These are phyloP conservation scores for Zymoseptoria tritici DNA, from an alignment of 2,329 filamentous ascomycete species.

Conservation along the genomic window DNA sequence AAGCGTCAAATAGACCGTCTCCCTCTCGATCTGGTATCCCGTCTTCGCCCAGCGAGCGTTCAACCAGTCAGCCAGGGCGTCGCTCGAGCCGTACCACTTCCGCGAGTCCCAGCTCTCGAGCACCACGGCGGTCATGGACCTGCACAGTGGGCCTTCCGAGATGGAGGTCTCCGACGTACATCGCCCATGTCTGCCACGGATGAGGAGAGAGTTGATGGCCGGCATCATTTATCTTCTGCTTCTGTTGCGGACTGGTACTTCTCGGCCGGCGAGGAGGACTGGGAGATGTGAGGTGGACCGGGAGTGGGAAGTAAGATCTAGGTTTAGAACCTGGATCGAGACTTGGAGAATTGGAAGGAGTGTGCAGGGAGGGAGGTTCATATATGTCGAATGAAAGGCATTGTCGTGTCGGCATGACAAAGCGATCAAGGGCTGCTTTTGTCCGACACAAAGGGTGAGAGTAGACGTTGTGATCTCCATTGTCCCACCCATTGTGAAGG, in stretches of 20 bases:
- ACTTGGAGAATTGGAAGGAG: background rate
- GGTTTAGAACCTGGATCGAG: background rate
- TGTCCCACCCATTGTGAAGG: background rate
- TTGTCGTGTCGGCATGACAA: background rate
- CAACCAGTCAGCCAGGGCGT: slow-evolving; percentile 23
- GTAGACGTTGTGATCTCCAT: background rate
- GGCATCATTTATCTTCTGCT: background rate
- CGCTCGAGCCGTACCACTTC: slow-evolving; percentile 17
- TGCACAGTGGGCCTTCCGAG: slow-evolving; percentile 9
- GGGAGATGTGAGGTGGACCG: background rate
- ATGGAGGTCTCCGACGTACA: slow-evolving; percentile 5
- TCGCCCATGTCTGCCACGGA: background rate
- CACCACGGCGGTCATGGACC: slow-evolving; percentile 15
- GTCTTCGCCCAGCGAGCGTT: slow-evolving; percentile 24
- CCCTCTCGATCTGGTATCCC: slow-evolving; percentile 15
- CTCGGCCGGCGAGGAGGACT: background rate
- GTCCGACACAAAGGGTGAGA: background rate
- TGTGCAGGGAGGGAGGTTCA: background rate
- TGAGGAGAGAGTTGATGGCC: background rate
- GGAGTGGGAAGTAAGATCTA: background rate
- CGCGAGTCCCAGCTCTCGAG: slow-evolving; percentile 17
- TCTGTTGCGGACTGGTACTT: background rate
- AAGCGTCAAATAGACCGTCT: slow-evolving; percentile 21
- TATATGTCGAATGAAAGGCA: background rate
- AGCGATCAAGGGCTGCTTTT: background rate